Evolutionary conservation across 768 basidiomycete species (phyloP).

Genomic region (Phallus indusiatus): DNA sequence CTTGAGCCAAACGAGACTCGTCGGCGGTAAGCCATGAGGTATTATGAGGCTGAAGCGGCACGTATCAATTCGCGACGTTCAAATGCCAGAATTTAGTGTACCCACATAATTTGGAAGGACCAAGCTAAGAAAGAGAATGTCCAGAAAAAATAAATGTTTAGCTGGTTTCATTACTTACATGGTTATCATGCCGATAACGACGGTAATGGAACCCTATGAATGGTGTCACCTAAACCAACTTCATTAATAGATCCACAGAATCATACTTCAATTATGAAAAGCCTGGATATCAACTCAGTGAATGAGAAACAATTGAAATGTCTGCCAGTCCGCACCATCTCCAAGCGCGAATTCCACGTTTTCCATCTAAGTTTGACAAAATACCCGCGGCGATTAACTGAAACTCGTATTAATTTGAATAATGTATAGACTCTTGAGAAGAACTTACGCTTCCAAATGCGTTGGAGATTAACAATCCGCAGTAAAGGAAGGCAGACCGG

Average conservation of each 20-base stretch:
- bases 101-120: conserved; percentile 6
- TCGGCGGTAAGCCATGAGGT: conserved; percentile 46
- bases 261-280: conserved; percentile 60
- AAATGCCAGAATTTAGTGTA: not conserved
- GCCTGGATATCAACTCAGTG: conserved; percentile 26
- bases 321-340: conserved; percentile 38
- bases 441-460: conserved; percentile 53
- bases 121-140: not conserved
- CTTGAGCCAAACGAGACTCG: conserved; percentile 51
- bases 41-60: conserved; percentile 27
- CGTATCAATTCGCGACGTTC: too few species aligned
- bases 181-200: conserved; percentile 43
- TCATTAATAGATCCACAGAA: not conserved
- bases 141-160: not conserved
- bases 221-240: not conserved
- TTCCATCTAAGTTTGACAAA: conserved; percentile 58
- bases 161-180: conserved; percentile 29
- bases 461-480: conserved; percentile 52
- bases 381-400: conserved; percentile 71
- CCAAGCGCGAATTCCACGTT: conserved; percentile 60
- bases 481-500: conserved; percentile 50
- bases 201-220: conserved; percentile 51
- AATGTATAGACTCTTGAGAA: not conserved
- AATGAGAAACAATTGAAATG: not conserved
- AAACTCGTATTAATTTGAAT: not conserved